Conservation (phyloP, 805 yeast genomes). For the Schizosaccharomyces osmophilus region DNA sequence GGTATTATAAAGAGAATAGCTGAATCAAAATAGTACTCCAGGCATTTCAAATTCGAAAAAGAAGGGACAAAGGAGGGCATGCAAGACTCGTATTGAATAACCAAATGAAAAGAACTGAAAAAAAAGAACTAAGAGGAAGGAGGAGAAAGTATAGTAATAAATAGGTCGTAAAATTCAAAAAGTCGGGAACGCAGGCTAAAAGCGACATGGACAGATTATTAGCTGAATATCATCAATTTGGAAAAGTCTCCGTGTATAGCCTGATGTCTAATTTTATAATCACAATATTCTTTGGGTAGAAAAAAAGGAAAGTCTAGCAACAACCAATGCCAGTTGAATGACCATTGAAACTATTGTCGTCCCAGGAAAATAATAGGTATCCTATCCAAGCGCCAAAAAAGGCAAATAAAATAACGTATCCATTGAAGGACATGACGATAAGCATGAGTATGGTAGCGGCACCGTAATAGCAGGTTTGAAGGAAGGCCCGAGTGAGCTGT, state of each 20-base stretch:
- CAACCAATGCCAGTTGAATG: neutral
- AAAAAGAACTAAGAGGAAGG: too few species aligned
- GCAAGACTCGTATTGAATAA: too few species aligned
- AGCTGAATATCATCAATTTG: neutral
- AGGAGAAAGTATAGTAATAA: too few species aligned
- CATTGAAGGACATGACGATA: slow-evolving; percentile 53
- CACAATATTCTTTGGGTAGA: neutral
- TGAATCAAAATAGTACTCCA: too few species aligned
- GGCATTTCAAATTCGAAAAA: too few species aligned
- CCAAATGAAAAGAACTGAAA: too few species aligned
- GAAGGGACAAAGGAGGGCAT: too few species aligned
- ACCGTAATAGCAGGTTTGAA: slow-evolving; percentile 38
- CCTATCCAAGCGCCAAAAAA: slow-evolving; percentile 33
- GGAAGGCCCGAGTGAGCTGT: slow-evolving; percentile 24
- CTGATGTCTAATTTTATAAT: neutral
- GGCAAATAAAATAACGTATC: slow-evolving; percentile 31
- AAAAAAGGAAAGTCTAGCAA: neutral
- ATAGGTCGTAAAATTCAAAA: too few species aligned
- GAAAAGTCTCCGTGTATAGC: neutral
- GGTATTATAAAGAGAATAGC: too few species aligned
- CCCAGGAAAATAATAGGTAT: slow-evolving; percentile 19
- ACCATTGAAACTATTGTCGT: neutral
- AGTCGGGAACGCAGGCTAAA: too few species aligned
- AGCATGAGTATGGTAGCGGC: slow-evolving; percentile 44
- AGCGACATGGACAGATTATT: too few species aligned